Conservation (phyloP, 1,284 basidiomycete species). For the Cryptococcus maquisensis region DNA sequence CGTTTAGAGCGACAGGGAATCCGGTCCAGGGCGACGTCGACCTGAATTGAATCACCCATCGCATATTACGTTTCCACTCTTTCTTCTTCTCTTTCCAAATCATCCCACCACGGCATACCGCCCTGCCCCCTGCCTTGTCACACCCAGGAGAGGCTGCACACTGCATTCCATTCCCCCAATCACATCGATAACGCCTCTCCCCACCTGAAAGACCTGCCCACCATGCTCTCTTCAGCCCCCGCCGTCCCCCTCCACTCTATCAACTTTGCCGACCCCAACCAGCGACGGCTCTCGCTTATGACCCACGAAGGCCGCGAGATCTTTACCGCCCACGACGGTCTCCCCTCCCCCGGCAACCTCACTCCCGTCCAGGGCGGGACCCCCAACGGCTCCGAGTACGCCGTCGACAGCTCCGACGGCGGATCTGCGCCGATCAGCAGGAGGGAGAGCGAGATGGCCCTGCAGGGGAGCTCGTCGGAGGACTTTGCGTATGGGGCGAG, state of each 20-base stretch:
- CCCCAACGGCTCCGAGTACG: conserved; percentile 3
- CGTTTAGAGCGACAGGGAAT: no score
- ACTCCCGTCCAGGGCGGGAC: conserved; percentile 36
- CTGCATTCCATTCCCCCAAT: no score
- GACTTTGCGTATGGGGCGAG: no score
- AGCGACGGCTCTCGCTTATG: conserved; percentile 36
- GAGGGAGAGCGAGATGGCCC: conserved; percentile 16
- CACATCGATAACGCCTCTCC: no score
- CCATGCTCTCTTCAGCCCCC: conserved; percentile 45
- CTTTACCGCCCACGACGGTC: conserved; percentile 41
- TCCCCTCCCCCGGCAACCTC: conserved; percentile 43
- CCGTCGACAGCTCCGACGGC: background rate
- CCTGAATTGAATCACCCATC: no score
- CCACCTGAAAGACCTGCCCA: background rate
- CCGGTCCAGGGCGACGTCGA: no score
- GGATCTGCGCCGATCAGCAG: conserved; percentile 17
- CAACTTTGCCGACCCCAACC: conserved; percentile 24
- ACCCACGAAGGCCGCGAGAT: conserved; percentile 41
- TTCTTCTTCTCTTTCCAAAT: no score
- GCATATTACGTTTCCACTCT: no score
- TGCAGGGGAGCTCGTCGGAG: background rate
- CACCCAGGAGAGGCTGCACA: no score
- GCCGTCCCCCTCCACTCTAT: conserved; percentile 44
- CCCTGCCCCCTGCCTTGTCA: no score
- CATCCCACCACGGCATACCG: no score